Percentiles rank a stretch among this genome's conserved stretches.
These are phyloP conservation scores for Cubamyces lactineus DNA, from an alignment of 768 basidiomycete genomes.

Conservation along the genomic window DNA sequence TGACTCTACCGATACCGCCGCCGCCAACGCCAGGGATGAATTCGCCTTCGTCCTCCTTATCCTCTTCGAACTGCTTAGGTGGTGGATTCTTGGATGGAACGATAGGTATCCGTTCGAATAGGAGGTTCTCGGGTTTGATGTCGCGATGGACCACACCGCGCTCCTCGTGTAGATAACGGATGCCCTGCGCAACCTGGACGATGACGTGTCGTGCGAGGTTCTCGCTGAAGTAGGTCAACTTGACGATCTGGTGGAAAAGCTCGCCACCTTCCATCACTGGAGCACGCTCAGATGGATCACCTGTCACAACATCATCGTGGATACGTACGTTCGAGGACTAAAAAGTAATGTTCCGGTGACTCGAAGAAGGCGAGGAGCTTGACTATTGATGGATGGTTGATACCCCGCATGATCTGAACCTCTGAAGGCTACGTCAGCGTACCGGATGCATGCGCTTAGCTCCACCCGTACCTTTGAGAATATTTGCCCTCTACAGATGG, in stretches of 20 bases:
- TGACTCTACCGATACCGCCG: slow-evolving; percentile 96
- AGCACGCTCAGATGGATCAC: slow-evolving; percentile 19
- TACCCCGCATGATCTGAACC: slow-evolving; percentile 99
- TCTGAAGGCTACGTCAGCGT: slow-evolving; percentile 49
- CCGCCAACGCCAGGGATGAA: slow-evolving; percentile 91
- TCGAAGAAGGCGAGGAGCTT: slow-evolving; percentile 93
- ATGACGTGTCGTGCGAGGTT: slow-evolving; percentile 97
- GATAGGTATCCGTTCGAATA: slow-evolving; percentile 93
- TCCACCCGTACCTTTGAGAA: slow-evolving; percentile 76
- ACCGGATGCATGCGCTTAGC: background rate
- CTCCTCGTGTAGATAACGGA: slow-evolving; percentile 95
- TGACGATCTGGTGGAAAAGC: slow-evolving; percentile 98
- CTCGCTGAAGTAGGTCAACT: slow-evolving; percentile 98
- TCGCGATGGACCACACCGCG: slow-evolving; percentile 98
- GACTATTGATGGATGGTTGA: slow-evolving; percentile 89
- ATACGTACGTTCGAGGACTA: slow-evolving; percentile 84
- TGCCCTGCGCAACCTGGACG: slow-evolving; percentile 91
- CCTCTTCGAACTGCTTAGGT: slow-evolving; percentile 92
- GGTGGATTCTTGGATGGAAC: slow-evolving; percentile 78
- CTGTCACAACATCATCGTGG: slow-evolving; percentile 1
- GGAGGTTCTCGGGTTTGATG: slow-evolving; percentile 97
- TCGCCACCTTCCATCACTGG: slow-evolving; percentile 97
- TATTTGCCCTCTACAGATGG: slow-evolving; percentile 83
- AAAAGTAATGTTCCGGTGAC: slow-evolving; percentile 90
- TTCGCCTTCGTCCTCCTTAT: slow-evolving; percentile 98